Base-by-base conservation (phyloP, 768 basidiomycete genomes). In the Tylopilus subfusipes region DNA sequence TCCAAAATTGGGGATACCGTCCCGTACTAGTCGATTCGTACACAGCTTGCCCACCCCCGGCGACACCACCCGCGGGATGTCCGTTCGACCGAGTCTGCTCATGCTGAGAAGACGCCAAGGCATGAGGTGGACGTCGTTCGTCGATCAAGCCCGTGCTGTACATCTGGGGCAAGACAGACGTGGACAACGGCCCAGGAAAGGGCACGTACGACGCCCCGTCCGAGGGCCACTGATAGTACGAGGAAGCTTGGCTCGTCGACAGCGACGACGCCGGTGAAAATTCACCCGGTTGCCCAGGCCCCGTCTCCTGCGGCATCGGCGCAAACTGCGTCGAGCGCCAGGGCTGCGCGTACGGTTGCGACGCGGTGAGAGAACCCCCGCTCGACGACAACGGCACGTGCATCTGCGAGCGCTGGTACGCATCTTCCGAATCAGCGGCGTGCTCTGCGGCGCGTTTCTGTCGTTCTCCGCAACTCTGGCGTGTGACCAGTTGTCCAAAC, bases 81-180 rank as follows among this genome's bases (percentile, higher is more conserved):
- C 55, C 57, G 18, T 48, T 54, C 29, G 55, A 25, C 48, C 68
- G 63, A 21, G 52, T 10, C 3, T 59, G 61, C 30, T 51, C 59
- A 7, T 61, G 66, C 29, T 60, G 64, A 1, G 57, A 56, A 25
- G 65, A 38, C n/a, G 60, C 31, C 54, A 60, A 25, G 2, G 31
- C 34, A 2, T 56, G 55, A 0, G 51, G 55, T 18, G 45, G 49
- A 11, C 76, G 75, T 34, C 77, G 73, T 38, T 81, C 80, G 56
- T 83, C 84, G 3, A 80, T 76, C 44, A 88, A 70, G 0, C 86
- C 87, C 5, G 87, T 87, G 70, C 85, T 88, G 65, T 88, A 90
- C 61, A 85, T 73, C 58, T 88, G 86, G 0, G 88, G 85, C 40
- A 90, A 76, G 24, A 86, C 85, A 1, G 86, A 84, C 18, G 88